Percentiles rank a stretch among this genome's conserved stretches.
These are phyloP conservation scores for Solanum appendiculatum DNA, from an alignment of 257 asterid genomes.

Conservation along the genomic window DNA sequence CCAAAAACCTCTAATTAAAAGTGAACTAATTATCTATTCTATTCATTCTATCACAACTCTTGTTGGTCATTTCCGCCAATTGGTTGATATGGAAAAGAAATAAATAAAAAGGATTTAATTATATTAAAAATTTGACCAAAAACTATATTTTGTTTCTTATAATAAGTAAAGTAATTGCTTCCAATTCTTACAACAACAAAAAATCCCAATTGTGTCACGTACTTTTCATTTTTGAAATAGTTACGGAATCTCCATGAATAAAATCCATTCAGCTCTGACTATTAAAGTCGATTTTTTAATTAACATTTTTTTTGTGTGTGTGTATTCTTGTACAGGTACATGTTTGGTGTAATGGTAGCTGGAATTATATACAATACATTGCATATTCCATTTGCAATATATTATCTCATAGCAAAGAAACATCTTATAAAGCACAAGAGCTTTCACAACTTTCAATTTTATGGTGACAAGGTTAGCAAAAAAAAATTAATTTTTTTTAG, in stretches of 20 bases:
- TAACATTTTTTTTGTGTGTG: neutral
- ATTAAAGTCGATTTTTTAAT: neutral
- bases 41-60: neutral
- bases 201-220: neutral
- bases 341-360: neutral
- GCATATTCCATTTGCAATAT: slow-evolving; percentile 6
- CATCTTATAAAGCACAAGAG: neutral
- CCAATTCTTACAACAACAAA: neutral
- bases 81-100: neutral
- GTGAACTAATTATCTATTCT: neutral
- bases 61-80: neutral
- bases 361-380: neutral
- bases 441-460: neutral
- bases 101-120: no score
- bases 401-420: neutral
- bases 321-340: neutral
- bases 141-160: no score
- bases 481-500: no score
- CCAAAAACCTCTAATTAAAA: neutral
- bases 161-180: neutral
- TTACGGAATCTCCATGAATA: neutral
- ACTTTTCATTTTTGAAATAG: neutral
- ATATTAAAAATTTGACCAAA: no score
- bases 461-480: slow-evolving; percentile 4
- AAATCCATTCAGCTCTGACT: neutral